These are phyloP conservation scores for Kwoniella shivajii DNA, from an alignment of 1,284 basidiomycete species.

Conservation along the genomic window DNA sequence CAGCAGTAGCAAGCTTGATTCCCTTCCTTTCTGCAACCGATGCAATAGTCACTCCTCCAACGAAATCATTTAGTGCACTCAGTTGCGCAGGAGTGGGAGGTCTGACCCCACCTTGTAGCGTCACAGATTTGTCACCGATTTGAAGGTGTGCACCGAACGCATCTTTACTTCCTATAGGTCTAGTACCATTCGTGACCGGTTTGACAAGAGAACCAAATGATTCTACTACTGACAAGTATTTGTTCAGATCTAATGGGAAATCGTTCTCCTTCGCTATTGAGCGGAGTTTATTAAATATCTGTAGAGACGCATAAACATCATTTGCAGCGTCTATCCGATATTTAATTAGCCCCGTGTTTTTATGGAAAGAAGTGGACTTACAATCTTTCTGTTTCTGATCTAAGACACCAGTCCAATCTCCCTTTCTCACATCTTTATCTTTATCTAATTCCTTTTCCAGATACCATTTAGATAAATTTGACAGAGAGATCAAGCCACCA, in stretches of 20 bases:
- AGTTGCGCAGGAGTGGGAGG: slow-evolving; percentile 21
- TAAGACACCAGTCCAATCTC: slow-evolving; percentile 45
- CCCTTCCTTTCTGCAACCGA: slow-evolving; percentile 21
- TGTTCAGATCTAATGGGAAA: slow-evolving; percentile 21
- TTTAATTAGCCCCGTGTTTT: not conserved
- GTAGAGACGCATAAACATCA: slow-evolving; percentile 51
- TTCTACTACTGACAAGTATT: slow-evolving; percentile 14
- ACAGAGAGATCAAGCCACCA: slow-evolving; percentile 41
- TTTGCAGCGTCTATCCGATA: slow-evolving; percentile 51
- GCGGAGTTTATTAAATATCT: slow-evolving; percentile 35
- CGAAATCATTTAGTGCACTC: slow-evolving; percentile 27
- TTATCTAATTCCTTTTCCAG: slow-evolving; percentile 47
- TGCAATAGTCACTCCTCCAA: slow-evolving; percentile 17
- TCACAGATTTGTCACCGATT: slow-evolving; percentile 3
- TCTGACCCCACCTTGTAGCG: not conserved
- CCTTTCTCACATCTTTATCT: slow-evolving; percentile 33
- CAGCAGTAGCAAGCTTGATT: slow-evolving; percentile 26
- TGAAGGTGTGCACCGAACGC: not conserved
- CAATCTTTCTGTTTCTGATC: slow-evolving; percentile 44
- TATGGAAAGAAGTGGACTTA: slow-evolving; percentile 27
- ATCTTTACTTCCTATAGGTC: not conserved
- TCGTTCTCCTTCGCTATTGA: slow-evolving; percentile 18
- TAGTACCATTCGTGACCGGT: not conserved
- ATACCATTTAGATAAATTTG: slow-evolving; percentile 42
- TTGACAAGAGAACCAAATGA: no score